Conservation (phyloP, 2,329 filamentous ascomycete genomes). For the Fusarium transvaalense region DNA sequence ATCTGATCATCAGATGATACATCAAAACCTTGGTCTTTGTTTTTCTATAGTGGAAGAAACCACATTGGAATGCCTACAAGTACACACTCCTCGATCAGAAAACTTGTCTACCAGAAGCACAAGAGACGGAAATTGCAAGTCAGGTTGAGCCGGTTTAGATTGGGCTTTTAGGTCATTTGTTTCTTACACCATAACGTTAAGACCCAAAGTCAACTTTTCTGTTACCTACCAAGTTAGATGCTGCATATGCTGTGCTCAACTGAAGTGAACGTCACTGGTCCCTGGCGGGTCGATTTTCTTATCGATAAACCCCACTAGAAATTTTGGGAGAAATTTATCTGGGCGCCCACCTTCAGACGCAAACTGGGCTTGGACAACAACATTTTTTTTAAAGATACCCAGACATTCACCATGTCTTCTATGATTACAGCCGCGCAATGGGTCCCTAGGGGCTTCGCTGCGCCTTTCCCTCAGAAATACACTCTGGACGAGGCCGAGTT, state of each 20-base stretch:
- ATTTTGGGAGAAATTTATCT: slow-evolving; percentile 52
- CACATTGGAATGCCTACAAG: too few relatives aligned
- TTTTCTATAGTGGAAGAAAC: too few relatives aligned
- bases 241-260: neutral
- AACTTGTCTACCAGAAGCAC: too few relatives aligned
- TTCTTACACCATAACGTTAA: too few relatives aligned
- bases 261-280: slow-evolving; percentile 2
- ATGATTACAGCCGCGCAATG: slow-evolving; percentile 84
- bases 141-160: too few relatives aligned
- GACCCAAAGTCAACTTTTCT: too few relatives aligned
- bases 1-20: too few relatives aligned
- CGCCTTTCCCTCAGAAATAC: slow-evolving; percentile 80
- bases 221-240: too few relatives aligned
- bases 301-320: slow-evolving; percentile 59
- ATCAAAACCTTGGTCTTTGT: too few relatives aligned
- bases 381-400: slow-evolving; percentile 46
- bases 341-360: slow-evolving; percentile 27
- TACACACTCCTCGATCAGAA: too few relatives aligned
- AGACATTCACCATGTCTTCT: slow-evolving; percentile 62
- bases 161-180: too few relatives aligned
- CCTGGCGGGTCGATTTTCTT: slow-evolving; percentile 39
- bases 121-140: too few relatives aligned
- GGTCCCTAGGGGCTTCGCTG: slow-evolving; percentile 82
- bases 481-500: slow-evolving; percentile 82
- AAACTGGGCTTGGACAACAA: slow-evolving; percentile 35